Evolutionary conservation across 345 rosid genomes (phyloP).

Genomic region (Hevea brasiliensis): DNA sequence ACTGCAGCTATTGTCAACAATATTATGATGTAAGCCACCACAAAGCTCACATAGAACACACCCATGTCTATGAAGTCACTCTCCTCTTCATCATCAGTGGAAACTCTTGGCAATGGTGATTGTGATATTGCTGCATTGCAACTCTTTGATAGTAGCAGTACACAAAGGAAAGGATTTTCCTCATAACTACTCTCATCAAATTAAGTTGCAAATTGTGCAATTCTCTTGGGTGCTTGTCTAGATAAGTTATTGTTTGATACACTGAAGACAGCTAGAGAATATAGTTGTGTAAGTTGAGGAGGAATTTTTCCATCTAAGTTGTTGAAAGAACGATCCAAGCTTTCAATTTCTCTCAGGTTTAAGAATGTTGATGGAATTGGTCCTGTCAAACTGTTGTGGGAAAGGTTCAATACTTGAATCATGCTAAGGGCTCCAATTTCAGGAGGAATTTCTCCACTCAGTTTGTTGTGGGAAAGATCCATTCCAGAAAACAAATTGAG

Average conservation of each 20-base stretch:
- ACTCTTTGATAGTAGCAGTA: slow-evolving; percentile 9
- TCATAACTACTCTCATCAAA: slow-evolving; percentile 12
- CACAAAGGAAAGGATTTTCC: slow-evolving; percentile 28
- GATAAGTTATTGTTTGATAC: slow-evolving; percentile 36
- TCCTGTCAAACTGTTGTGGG: too few species aligned
- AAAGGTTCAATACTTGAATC: too few species aligned
- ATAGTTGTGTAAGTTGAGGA: too few species aligned
- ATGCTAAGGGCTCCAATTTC: too few species aligned
- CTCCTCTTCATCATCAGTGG: not conserved
- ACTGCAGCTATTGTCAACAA: not conserved
- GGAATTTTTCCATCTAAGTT: too few species aligned
- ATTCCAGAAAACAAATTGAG: slow-evolving; percentile 36
- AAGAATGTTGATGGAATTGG: too few species aligned
- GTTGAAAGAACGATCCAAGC: too few species aligned
- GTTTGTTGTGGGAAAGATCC: too few species aligned
- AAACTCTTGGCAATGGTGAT: too few species aligned
- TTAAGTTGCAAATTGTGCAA: slow-evolving; percentile 24
- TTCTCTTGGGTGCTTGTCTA: slow-evolving; percentile 1
- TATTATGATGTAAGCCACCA: not conserved
- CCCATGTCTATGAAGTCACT: slow-evolving; percentile 8
- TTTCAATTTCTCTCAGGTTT: too few species aligned
- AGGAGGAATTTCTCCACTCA: too few species aligned
- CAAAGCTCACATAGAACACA: slow-evolving; percentile 6
- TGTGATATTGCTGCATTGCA: not conserved
- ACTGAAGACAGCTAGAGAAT: too few species aligned